These are phyloP conservation scores for Thermothelomyces thermophilus DNA, from an alignment of 2,329 filamentous ascomycete species.

Conservation along the genomic window DNA sequence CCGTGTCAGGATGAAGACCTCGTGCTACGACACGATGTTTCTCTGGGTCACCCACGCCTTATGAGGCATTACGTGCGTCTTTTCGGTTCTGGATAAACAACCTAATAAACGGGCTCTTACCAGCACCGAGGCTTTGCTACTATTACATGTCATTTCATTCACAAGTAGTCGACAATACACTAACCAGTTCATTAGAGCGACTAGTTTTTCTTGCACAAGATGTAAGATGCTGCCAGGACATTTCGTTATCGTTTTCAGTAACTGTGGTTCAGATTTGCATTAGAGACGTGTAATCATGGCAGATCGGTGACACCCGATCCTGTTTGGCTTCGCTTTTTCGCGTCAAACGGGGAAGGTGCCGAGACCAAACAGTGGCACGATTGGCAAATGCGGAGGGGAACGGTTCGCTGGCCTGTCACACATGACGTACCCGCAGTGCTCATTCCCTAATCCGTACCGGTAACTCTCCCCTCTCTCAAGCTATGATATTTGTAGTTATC, in stretches of 20 bases:
- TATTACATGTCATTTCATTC: too few species aligned
- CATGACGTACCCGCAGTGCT: constrained; percentile 11
- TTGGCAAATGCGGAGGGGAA: background rate
- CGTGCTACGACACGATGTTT: too few species aligned
- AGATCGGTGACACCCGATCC: background rate
- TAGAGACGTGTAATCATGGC: background rate
- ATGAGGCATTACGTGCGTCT: too few species aligned
- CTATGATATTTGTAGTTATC: too few species aligned
- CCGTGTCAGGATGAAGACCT: too few species aligned
- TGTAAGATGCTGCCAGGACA: background rate
- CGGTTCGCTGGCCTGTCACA: background rate
- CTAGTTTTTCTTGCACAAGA: background rate
- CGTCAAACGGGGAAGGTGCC: constrained; percentile 13
- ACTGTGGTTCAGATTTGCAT: background rate
- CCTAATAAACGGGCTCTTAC: too few species aligned
- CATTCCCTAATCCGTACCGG: too few species aligned
- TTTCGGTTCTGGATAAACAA: too few species aligned
- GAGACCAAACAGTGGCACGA: background rate
- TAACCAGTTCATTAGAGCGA: background rate
- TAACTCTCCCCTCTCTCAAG: too few species aligned
- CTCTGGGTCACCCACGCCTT: too few species aligned
- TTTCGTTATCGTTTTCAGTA: background rate
- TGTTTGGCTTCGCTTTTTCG: background rate
- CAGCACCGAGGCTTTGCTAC: too few species aligned
- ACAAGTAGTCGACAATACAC: too few species aligned